Conservation (phyloP, 2,329 filamentous ascomycete genomes). For the Aspergillus fischeri region DNA sequence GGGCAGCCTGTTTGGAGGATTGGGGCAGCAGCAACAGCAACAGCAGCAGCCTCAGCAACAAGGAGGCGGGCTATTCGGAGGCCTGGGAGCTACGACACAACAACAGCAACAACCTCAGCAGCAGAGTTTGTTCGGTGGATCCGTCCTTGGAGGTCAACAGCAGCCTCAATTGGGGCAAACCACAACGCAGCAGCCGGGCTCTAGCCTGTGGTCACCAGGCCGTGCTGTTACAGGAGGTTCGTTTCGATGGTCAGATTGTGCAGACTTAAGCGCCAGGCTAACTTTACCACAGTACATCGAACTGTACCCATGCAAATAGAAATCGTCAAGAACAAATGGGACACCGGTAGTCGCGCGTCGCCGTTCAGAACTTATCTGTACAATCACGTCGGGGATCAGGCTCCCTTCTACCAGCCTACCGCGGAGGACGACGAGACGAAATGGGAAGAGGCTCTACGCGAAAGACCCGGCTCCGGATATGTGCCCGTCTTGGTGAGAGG, state of each 20-base stretch:
- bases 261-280: slow-evolving; percentile 5
- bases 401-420: slow-evolving; percentile 58
- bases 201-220: slow-evolving; percentile 42
- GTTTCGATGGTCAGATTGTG: slow-evolving; percentile 8
- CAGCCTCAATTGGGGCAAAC: slow-evolving; percentile 42
- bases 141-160: slow-evolving; percentile 23
- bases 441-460: slow-evolving; percentile 61
- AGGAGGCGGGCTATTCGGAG: slow-evolving; percentile 41
- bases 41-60: slow-evolving; percentile 29
- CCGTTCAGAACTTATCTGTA: slow-evolving; percentile 61
- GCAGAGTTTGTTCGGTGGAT: slow-evolving; percentile 24
- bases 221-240: slow-evolving; percentile 39
- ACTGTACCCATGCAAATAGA: slow-evolving; percentile 58
- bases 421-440: slow-evolving; percentile 56
- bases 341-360: slow-evolving; percentile 48
- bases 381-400: slow-evolving; percentile 57
- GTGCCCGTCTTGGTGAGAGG: slow-evolving; percentile 59
- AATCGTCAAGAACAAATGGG: slow-evolving; percentile 61
- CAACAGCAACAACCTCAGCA: slow-evolving; percentile 41
- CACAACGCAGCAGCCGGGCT: slow-evolving; percentile 32
- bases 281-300: slow-evolving; percentile 48
- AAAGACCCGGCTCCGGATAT: slow-evolving; percentile 54
- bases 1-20: slow-evolving; percentile 19
- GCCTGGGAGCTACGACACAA: slow-evolving; percentile 28
- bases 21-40: slow-evolving; percentile 7